Base-by-base conservation (phyloP, 176 grass and related monocot species). In the Oryza coarctata region DNA sequence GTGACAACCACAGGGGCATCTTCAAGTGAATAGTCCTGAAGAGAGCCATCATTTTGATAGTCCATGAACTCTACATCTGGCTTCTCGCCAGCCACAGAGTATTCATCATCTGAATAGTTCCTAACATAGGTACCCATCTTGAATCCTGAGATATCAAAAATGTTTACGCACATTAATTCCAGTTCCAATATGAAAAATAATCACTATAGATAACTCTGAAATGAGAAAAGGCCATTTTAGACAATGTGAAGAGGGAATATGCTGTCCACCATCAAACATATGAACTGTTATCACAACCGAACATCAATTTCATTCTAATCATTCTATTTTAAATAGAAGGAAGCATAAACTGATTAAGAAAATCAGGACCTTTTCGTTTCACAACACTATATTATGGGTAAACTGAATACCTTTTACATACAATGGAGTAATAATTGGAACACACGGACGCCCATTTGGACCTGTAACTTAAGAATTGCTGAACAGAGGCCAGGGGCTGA, bases 11-110 rank as follows among this genome's bases (percentile, higher is more conserved):
- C 84, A 30, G 92, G 90, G 25, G 76, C 86, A 71, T 97, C 91
- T 50, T 91, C 86, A 49, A 64, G 50, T 36, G 83, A 68, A 83
- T 91, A 98, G 87, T 83, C 78, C 34, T 88, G 76, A 63, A 91
- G 20, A 32, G 90, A 83, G 69, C 70, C 74, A 50, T 98, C 92
- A 28, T 93, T 87, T 60, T 94, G 90, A 29, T 77, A 98, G 78
- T 98, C 95, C 68, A 98, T 83, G 79, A 98, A 98, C 30, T 84
- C 95, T 57, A 95, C 88, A 65, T 93, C 95, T 43, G 92, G 88
- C 55, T 93, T 98, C 31, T 98, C 95, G 7, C 90, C 81, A 45
- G 94, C 78, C 65, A 83, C 78, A 15, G 95, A 94, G 82, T 71
- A 83, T 72, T 89, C 86, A 28, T 98, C 92, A 43, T 94, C 90